Conservation (phyloP, 257 asterid species). For the Striga asiatica region DNA sequence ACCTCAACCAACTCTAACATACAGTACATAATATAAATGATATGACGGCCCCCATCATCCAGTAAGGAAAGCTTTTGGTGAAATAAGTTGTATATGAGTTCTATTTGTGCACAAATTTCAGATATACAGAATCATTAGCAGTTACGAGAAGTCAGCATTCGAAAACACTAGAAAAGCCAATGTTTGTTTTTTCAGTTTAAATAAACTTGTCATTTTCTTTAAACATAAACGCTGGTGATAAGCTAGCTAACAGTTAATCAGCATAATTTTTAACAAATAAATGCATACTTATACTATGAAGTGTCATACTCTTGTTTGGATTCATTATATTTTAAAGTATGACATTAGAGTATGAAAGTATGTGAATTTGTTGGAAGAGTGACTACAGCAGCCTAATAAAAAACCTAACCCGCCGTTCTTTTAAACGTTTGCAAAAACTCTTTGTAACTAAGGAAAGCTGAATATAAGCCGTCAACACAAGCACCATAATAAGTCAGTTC, state of each 20-base stretch:
- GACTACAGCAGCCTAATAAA: too few relatives aligned
- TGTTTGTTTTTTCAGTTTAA: neutral
- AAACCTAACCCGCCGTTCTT: too few relatives aligned
- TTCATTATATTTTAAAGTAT: too few relatives aligned
- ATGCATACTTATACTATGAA: too few relatives aligned
- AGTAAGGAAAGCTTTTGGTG: neutral
- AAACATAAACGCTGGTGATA: too few relatives aligned
- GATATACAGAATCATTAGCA: neutral
- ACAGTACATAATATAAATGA: constrained; percentile 17
- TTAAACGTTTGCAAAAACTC: neutral
- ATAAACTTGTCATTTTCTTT: too few relatives aligned
- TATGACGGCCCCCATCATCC: neutral
- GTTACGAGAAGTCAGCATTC: neutral
- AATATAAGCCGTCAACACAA: constrained; percentile 19
- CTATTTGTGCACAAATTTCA: neutral
- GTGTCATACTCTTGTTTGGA: too few relatives aligned
- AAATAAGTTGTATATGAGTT: neutral
- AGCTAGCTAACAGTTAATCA: too few relatives aligned
- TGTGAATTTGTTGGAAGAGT: too few relatives aligned
- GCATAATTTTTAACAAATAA: too few relatives aligned
- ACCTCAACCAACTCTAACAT: constrained; percentile 26
- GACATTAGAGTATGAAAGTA: too few relatives aligned
- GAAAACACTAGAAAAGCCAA: neutral
- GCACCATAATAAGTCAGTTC: constrained; percentile 9
- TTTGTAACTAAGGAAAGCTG: constrained; percentile 13